Conservation (phyloP, 2,329 filamentous ascomycete genomes). For the Hymenoscyphus salicellus region DNA sequence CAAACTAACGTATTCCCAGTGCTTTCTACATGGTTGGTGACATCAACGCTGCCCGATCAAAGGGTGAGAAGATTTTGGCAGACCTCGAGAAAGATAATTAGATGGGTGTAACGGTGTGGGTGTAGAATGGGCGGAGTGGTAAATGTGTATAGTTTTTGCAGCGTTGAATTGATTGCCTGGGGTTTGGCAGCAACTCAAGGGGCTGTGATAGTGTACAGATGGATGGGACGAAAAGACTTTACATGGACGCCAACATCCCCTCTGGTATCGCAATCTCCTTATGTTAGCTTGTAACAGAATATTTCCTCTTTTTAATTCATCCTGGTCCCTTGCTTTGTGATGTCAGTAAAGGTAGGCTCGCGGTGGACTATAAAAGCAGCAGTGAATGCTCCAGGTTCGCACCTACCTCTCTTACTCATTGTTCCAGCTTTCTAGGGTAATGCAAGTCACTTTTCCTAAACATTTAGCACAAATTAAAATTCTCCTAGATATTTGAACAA, state of each 20-base stretch:
- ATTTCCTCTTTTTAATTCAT: slow-evolving; percentile 13
- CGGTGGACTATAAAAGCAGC: no score
- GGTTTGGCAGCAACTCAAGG: slow-evolving; percentile 13
- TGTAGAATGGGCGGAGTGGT: slow-evolving; percentile 4
- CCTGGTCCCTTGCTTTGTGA: neutral
- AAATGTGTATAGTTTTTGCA: slow-evolving; percentile 24
- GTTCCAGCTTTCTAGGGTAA: no score
- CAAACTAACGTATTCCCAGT: slow-evolving; percentile 27
- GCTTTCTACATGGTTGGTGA: slow-evolving; percentile 70
- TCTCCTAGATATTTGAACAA: no score
- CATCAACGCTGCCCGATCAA: slow-evolving; percentile 84
- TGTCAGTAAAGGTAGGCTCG: neutral
- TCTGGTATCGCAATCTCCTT: slow-evolving; percentile 26
- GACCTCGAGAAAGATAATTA: slow-evolving; percentile 55
- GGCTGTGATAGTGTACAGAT: slow-evolving; percentile 23
- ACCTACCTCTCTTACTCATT: no score
- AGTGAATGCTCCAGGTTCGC: no score
- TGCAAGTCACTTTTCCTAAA: no score
- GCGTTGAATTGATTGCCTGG: slow-evolving; percentile 15
- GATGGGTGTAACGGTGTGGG: slow-evolving; percentile 8
- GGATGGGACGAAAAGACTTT: slow-evolving; percentile 21
- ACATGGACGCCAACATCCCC: slow-evolving; percentile 27
- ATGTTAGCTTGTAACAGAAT: slow-evolving; percentile 23
- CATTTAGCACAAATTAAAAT: no score
- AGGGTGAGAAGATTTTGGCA: slow-evolving; percentile 99